phyloP scores from a whole-genome alignment of 129 eudicot species.

The Gnaphalium uliginosum region DNA sequence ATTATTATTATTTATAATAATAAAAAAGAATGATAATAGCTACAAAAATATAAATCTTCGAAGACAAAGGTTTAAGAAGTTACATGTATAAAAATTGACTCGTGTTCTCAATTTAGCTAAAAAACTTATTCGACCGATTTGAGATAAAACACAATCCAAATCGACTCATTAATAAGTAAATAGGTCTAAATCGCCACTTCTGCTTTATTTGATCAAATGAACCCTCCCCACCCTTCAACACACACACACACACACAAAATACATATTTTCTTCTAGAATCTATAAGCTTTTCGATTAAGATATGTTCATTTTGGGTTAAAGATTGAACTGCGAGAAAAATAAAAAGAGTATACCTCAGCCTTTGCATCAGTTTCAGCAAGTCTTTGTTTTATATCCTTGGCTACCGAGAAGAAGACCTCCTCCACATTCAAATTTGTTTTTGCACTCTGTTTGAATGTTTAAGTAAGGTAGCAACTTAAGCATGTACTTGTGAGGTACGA shows the following conservation, averaged over 20 bases:
- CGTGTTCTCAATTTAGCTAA: too few species aligned
- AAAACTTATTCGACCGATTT: too few species aligned
- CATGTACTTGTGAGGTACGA: background rate
- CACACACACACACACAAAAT: background rate
- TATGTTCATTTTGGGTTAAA: background rate
- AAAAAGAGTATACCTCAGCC: conserved; percentile 55
- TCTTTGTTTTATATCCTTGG: conserved; percentile 80
- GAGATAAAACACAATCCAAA: too few species aligned
- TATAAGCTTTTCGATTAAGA: background rate
- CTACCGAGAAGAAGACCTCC: conserved; percentile 87
- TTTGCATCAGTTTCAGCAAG: conserved; percentile 78
- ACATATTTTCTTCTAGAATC: background rate
- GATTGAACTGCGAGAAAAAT: background rate
- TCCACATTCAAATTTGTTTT: conserved; percentile 87
- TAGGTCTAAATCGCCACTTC: too few species aligned
- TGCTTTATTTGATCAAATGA: background rate
- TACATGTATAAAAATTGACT: too few species aligned
- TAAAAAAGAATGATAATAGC: too few species aligned
- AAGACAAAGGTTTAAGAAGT: too few species aligned
- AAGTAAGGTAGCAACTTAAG: conserved; percentile 18
- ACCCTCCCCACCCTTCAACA: background rate
- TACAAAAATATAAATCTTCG: too few species aligned
- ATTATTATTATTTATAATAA: too few species aligned
- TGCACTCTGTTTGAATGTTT: conserved; percentile 63
- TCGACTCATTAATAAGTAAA: too few species aligned